These are phyloP conservation scores for Phytophthora pini DNA, from an alignment of 352 stramenopile genomes.

Conservation along the genomic window DNA sequence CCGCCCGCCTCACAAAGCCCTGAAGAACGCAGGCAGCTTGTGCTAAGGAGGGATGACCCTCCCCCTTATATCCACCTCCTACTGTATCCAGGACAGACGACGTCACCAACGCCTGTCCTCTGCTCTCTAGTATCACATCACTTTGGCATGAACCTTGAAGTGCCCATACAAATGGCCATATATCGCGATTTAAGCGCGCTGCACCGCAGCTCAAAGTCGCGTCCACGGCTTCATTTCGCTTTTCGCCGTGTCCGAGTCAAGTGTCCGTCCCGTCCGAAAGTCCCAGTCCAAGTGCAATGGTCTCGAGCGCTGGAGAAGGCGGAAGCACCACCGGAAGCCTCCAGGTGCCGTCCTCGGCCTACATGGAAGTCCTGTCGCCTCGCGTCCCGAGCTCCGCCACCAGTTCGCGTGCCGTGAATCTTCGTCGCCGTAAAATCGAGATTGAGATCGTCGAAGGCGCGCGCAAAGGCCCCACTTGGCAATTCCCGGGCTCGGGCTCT, in stretches of 20 bases:
- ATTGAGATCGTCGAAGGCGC: conserved; percentile 50
- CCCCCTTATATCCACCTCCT: not conserved
- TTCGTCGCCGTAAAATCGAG: conserved; percentile 55
- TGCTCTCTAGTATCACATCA: not conserved
- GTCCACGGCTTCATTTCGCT: conserved; percentile 11
- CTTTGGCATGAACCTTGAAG: conserved; percentile 18
- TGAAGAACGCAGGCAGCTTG: too few species aligned
- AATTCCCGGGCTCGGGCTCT: conserved; percentile 48
- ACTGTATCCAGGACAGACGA: conserved; percentile 8
- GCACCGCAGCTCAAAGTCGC: not conserved
- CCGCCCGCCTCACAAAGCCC: conserved; percentile 4
- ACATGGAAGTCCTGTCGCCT: conserved; percentile 36
- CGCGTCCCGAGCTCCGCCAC: conserved; percentile 14
- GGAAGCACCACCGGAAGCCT: conserved; percentile 19
- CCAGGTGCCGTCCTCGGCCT: conserved; percentile 24
- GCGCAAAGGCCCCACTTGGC: conserved; percentile 40
- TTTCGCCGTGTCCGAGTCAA: conserved; percentile 23
- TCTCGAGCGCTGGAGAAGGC: conserved; percentile 23
- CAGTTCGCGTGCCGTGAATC: conserved; percentile 28
- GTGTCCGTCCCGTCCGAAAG: conserved; percentile 1
- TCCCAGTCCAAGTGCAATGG: conserved; percentile 23
- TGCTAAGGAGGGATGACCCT: conserved; percentile 7
- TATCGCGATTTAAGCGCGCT: conserved; percentile 26
- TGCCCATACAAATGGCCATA: conserved; percentile 12
- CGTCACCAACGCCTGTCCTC: conserved; percentile 3